These are phyloP conservation scores for Anthracocystis panici-leucophaei DNA, from an alignment of 1,284 basidiomycete species.

Conservation along the genomic window DNA sequence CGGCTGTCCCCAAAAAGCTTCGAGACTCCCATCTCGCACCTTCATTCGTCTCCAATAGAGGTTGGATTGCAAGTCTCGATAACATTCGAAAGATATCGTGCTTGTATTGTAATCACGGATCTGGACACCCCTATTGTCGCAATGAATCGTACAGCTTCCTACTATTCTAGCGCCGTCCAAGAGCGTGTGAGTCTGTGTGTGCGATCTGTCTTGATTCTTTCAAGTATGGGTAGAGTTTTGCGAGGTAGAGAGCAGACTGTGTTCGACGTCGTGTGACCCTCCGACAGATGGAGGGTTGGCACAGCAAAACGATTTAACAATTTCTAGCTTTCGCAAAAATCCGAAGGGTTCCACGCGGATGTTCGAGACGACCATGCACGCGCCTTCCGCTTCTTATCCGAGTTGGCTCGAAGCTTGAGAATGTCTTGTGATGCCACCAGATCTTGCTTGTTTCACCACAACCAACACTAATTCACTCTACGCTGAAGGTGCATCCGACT, in stretches of 20 bases:
- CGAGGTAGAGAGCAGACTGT: no score
- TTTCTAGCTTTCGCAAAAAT: background rate
- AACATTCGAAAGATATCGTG: background rate
- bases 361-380: background rate
- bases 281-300: no score
- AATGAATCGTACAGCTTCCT: no score
- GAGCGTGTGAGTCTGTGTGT: no score
- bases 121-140: no score
- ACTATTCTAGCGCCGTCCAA: no score
- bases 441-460: background rate
- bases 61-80: background rate
- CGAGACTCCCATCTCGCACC: background rate
- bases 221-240: no score
- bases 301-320: no score
- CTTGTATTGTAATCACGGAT: background rate
- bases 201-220: no score
- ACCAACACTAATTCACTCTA: background rate
- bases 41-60: background rate
- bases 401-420: background rate
- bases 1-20: background rate
- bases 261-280: no score
- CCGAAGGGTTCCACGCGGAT: background rate
- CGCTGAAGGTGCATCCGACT: background rate
- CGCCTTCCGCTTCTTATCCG: background rate
- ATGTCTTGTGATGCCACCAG: background rate